A percentile compares a stretch with the other conserved stretches of the same genome.
Evolutionary conservation across 345 rosid species (phyloP).

Genomic region (Mangifera indica): DNA sequence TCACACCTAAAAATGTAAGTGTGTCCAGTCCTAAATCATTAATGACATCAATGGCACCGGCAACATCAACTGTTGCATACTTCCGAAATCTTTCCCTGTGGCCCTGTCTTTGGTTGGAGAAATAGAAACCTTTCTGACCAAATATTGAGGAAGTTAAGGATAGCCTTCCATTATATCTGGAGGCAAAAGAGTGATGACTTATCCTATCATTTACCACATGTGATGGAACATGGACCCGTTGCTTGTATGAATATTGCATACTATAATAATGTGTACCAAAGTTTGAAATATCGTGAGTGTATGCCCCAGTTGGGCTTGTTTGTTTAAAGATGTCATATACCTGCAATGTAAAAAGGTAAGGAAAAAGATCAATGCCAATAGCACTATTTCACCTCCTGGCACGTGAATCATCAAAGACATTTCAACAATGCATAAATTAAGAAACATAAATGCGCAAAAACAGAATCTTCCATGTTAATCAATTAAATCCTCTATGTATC

Average conservation of each 20-base stretch:
- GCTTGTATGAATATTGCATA: slow-evolving; percentile 22
- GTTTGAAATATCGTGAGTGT: slow-evolving; percentile 26
- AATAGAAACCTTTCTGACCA: slow-evolving; percentile 34
- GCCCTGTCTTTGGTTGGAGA: slow-evolving; percentile 30
- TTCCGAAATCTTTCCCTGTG: slow-evolving; percentile 38
- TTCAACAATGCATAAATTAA: not conserved
- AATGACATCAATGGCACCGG: slow-evolving; percentile 80
- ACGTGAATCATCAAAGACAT: not conserved
- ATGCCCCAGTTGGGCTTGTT: slow-evolving; percentile 26
- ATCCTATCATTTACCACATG: slow-evolving; percentile 29
- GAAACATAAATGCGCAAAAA: not conserved
- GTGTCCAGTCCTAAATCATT: slow-evolving; percentile 97
- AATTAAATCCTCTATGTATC: not conserved
- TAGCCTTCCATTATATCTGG: slow-evolving; percentile 26
- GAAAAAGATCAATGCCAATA: slow-evolving; percentile 19
- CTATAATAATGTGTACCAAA: slow-evolving; percentile 34
- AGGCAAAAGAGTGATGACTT: slow-evolving; percentile 32
- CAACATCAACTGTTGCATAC: slow-evolving; percentile 62
- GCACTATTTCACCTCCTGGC: not conserved
- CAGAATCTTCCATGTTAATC: not conserved
- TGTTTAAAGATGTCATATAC: slow-evolving; percentile 47
- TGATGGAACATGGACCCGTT: slow-evolving; percentile 21
- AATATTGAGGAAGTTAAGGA: slow-evolving; percentile 28
- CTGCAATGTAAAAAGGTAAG: slow-evolving; percentile 37
- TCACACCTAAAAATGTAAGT: slow-evolving; percentile 84